Evolutionary conservation across 768 basidiomycete species (phyloP), one percentile per base, ranked within the genome.

Genomic region (Mycena amicta): DNA sequence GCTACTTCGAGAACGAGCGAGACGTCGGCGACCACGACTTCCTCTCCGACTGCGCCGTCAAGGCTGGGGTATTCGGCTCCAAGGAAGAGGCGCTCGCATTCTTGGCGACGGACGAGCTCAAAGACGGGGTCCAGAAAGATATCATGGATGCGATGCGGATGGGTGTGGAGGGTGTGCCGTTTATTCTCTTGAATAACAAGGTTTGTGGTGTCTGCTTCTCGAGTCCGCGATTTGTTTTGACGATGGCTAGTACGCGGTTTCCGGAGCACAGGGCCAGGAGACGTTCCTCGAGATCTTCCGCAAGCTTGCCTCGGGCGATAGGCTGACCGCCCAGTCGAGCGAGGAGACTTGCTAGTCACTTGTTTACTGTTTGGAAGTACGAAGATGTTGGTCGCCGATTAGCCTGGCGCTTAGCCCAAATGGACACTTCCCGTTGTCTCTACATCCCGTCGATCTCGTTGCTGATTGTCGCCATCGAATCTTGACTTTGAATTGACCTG

Each of bases 281-380:
- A 59, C 58, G 6, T 64, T 64, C 53, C 49, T 64, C 28, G 43
- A 57, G 8, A 57, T 64, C 33, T 64, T 64, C 59, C 55, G 59
- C n/a, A 56, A 64, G 50, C n/a, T 64, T 27, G 62, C 62, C 3
- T 15, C 47, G 5, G 62, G 55, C n/a, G 30, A 33, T 1, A 57
- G 56, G 15, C 52, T 60, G 4, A 31, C 54, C n/a, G 49, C 29
- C n/a, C 31, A 50, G 28, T 30, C 53, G 26, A 52, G 51, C n/a
- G 57, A 60, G 15, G 62, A 49, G 5, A 49, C 47, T 25, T 49
- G 47, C 26, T 49, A 29, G 27, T 25, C 12, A 8, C 20, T n/a
- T 45, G 33, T 37, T 37, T n/a, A n/a, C n/a, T n/a, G n/a, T n/a
- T n/a, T n/a, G n/a, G n/a, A n/a, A n/a, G n/a, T n/a, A n/a, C n/a